Base-by-base conservation (phyloP, 345 rosid genomes). In the Arabidopsis suecica region DNA sequence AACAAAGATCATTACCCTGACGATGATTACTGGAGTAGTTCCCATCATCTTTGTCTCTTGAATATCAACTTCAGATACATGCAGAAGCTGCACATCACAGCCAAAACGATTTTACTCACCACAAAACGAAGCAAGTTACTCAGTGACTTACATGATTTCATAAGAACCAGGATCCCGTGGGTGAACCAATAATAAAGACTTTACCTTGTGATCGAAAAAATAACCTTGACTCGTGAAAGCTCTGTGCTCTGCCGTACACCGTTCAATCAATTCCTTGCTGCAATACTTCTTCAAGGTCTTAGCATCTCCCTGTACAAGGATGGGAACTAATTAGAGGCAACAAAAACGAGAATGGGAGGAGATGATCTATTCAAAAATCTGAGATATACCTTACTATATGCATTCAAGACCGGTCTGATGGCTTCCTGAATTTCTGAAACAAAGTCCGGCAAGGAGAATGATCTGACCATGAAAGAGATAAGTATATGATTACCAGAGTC, bases 1-100 rank as follows among this genome's bases (percentile, higher is more conserved):
- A 34, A 55, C 34, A 61, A 18, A 51, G 56, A 76, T 68, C 54
- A 79, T 37, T 88, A 93, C 99, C 69, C 82, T 85, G 5, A 96
- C 86, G 23, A 91, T 78, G 69, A 96, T 93, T 68, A 84, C 65
- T 0, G 99, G 99, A 8, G 88, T 81, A 53, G 74, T 84, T 81
- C 96, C 99, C 97, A 96, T 86, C 96, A 93, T 90, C 86, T 91
- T 96, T 57, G 86, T 91, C 74, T 96, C 97, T 74, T 83, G 77
- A 33, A 96, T 88, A 66, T 93, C 96, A 56, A 93, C 91, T 0
- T 91, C 99, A 30, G 97, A 93, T 74, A 91, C 70, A 79, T 93
- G 98, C 53, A 96, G 87, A 83, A 93, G 86, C 99, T 93, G 88
- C 74, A 77, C 54, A 75, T 36, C 5, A 47, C 49, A 2, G 30